Base-by-base conservation (phyloP, 1,139 yeast species). In the Debaryomycetaceae sp. region DNA sequence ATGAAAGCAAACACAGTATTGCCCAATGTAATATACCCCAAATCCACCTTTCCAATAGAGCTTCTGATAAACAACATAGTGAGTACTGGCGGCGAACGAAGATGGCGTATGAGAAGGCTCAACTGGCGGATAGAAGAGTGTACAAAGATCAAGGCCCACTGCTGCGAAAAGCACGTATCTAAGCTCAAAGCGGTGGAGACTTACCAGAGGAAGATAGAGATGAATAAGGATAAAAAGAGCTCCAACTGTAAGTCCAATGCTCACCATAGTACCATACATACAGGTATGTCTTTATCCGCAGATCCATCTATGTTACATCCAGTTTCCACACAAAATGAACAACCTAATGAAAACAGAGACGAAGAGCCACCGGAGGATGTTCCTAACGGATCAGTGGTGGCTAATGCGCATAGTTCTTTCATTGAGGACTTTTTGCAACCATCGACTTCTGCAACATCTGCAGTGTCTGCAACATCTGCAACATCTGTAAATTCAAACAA, bases 71-170 rank as follows among this genome's bases (percentile, higher is more conserved):
- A 89, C 49, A 92, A 95, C 43, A 77, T 92, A 19, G 78, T 83
- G 1, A 65, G 72, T 31, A 52, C 58, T 14, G 67, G 63, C 11
- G 70, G 64, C 11, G 76, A 72, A 46, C 73, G 89, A 48, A 73
- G 97, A 48, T 92, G 98, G 98, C 76, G 95, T 59, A 83, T 94
- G 91, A 75, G 97, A 40, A 87, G 89, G 59, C 63, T 92, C 38
- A 75, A 74, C 42, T 92, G 98, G 98, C 75, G 89, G 51, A 74
- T 92, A n/a, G 96, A 91, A 55, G 98, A 92, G 58, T 75, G 74
- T 35, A 74, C 82, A 11, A 80, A 81, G 51, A 72, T 88, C 26
- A 70, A 76, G 47, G 77, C 81, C 1, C 59, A 70, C 47, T 66
- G 81, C 16, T 87, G 95, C 61, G 57, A 62, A 6, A 63, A 58